Base-by-base conservation (phyloP, 2,329 filamentous ascomycete genomes). In the Calonectria honghensis region DNA sequence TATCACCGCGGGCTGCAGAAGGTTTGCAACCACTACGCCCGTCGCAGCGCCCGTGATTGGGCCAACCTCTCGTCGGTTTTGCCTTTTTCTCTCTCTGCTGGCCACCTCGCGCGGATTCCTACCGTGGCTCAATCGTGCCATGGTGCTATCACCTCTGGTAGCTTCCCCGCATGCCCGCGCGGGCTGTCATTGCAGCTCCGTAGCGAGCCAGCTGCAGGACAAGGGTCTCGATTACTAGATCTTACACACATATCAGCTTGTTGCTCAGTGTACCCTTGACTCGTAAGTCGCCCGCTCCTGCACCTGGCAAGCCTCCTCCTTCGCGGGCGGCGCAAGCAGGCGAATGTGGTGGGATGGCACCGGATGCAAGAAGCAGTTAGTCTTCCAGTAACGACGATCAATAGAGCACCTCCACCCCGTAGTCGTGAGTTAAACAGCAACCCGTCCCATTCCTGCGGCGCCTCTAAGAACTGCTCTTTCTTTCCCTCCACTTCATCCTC, bases 301-400 rank as follows among this genome's bases (percentile, higher is more conserved):
- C 76, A 63, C 71, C 75, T 73, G 31, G 50, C 57, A 41, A 24
- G 65, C 51, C 18, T 57, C 51, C 16, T 57, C 16, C 24, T 24
- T 24, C 24, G 24, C 6, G 68, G 32, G 48, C 50, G 52, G 63
- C 57, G 16, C 63, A 51, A 61, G 24, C 39, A 63, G 51, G 51
- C 63, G 51, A 24, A 61, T 61, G 57, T 68, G 37, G 57, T 65
- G 52, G 39, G 45, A 48, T 48, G 10, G 20, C 45, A 48, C 45
- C 10, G n/a, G 61, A 68, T 59, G 72, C 39, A 65, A 31, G 24
- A 35, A 35, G 51, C 51, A 64, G 54, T 39, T 61, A 61, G 54
- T 31, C 50, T 73, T 73, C 70, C 64, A 70, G 77, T 68, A 51
- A 76, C 80, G 79, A 78, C 77, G 79, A 75, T 72, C 73, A 69